Evolutionary conservation across 169 alveolate genomes (phyloP), one percentile per base, ranked within the genome.

Genomic region (Theileria orientalis): DNA sequence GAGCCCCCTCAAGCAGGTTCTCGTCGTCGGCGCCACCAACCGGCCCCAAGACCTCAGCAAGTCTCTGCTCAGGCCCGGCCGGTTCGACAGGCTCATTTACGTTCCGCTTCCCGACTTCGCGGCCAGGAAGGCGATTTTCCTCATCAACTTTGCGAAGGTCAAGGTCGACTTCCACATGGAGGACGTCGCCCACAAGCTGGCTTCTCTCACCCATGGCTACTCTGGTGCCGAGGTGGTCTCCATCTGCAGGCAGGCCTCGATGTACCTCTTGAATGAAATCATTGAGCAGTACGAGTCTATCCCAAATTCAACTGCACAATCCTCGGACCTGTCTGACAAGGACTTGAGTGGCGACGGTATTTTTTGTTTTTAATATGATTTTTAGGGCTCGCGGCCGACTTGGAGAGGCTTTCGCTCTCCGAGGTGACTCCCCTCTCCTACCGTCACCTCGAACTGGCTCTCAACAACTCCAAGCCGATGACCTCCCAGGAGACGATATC

Each of bases 51-150:
- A 95, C 37, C 90, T 97, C 71, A 99, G 97, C 83, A 87, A 97
- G 29, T 99, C 99, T 0, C 74, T 97, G 29, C 83, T 97, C 30
- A 92, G 99, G 66, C 99, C 99, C 9, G 99, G 99, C 9, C 91
- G 99, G 62, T 95, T 98, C 63, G 99, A 98, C 84, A 93, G 99
- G 56, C 90, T 97, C 44, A 96, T 98, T 27, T 95, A 97, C 82
- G 97, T 98, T 30, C 99, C 99, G 6, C 95, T 97, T 33, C 99
- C 99, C 3, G 98, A 96, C 91, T 52, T 74, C 44, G 92, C 79
- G 16, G 97, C 99, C 1, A 88, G 99, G 63, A 88, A 86, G 59
- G 91, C 95, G 46, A 98, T 98, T 0, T 92, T 96, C 49, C 86
- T 90, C 72, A 93, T 94, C 19, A 64, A 84, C 54, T 75, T 82